Evolutionary conservation across 208 protist species (phyloP), one percentile per base, ranked within the genome.

Genomic region (Trypanosoma scelopori): DNA sequence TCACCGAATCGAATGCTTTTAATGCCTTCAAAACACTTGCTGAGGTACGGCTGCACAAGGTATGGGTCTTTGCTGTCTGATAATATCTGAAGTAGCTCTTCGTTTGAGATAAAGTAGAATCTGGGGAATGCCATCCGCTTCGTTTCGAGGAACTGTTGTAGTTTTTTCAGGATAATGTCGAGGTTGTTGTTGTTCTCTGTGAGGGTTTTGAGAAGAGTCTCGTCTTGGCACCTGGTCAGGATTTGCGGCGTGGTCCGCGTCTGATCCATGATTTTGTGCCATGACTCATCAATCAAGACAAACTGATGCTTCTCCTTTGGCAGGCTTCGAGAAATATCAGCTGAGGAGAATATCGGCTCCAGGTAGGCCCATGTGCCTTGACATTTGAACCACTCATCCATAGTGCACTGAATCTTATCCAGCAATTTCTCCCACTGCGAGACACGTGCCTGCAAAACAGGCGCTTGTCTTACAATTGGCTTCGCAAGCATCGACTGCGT

Each of bases 111-210:
- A 71, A 99, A 98, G 75, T 98, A 99, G 81, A 99, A 99, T 57
- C 98, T 85, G 9, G 96, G 95, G 74, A 98, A 98, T 28, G 84
- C 84, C 82, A 97, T 94, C 22, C 98, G 85, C 85, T 99, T 99
- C 41, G 97, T 98, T 74, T 99, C 97, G 1, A 99, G 84, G 75
- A 99, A 99, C 81, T 98, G 89, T 65, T 99, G 96, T 56, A 99
- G 85, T 64, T 98, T 97, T 59, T 97, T 95, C 49, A 98, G 89
- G 51, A 99, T 97, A 28, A 91, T 75, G 35, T 99, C 98, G 5
- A 99, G 80, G 18, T 94, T 89, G 32, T 94, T 76, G 75, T 98
- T 98, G 53, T 82, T 91, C 42, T 94, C 89, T 42, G 82, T 72
- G 37, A 99, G 94, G 9, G 81, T 91, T 39, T 88, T 81, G 39